Evolutionary conservation across 2,329 filamentous ascomycete species (phyloP).

Genomic region (Alternaria novae-zelandiae): DNA sequence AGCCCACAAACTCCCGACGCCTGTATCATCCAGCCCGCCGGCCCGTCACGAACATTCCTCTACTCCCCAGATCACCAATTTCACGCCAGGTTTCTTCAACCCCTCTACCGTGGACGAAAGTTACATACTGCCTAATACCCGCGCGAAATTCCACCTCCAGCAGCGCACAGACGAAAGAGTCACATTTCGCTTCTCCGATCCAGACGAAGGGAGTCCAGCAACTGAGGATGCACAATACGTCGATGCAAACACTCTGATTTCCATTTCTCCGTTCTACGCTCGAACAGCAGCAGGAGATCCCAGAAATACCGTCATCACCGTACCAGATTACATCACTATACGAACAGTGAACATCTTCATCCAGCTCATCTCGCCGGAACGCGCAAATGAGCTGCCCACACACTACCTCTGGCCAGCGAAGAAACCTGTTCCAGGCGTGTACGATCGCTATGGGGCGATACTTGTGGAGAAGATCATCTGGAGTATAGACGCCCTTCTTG

Average conservation of each 20-base stretch:
- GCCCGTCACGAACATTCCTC: neutral
- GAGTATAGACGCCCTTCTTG: neutral
- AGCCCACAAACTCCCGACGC: neutral
- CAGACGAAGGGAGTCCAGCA: neutral
- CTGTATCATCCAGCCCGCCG: neutral
- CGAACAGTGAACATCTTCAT: conserved; percentile 5
- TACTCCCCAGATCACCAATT: neutral
- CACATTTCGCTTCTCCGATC: neutral
- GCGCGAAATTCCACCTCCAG: conserved; percentile 6
- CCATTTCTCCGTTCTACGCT: neutral
- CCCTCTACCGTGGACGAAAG: neutral
- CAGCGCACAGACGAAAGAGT: neutral
- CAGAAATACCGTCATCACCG: neutral
- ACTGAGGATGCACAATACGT: neutral
- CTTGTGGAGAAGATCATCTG: neutral
- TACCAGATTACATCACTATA: neutral
- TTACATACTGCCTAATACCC: neutral
- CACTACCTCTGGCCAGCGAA: conserved; percentile 7
- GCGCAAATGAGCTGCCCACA: neutral
- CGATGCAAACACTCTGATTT: neutral
- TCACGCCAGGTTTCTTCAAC: neutral
- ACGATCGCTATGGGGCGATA: neutral
- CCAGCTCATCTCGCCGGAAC: conserved; percentile 1
- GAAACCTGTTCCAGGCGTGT: neutral
- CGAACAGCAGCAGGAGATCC: neutral